A percentile compares a stretch with the other conserved stretches of the same genome.
Conservation (phyloP, 2,329 filamentous ascomycete genomes). For the Trichophyton rubrum region DNA sequence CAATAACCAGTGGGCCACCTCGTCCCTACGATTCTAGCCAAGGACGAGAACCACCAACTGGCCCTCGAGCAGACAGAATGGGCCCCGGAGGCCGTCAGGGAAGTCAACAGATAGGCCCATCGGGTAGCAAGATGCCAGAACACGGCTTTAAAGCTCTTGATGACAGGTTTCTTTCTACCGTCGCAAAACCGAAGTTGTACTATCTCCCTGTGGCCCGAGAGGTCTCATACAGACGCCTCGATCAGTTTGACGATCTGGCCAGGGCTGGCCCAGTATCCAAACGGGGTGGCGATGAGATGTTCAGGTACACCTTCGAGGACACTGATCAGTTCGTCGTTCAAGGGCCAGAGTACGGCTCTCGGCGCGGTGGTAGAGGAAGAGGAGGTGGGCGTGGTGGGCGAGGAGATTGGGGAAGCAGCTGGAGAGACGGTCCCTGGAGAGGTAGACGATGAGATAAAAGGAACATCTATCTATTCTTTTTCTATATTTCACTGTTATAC, state of each 20-base stretch:
- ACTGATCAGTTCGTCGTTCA: conserved; percentile 55
- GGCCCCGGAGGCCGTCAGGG: conserved; percentile 2
- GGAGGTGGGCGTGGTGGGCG: conserved; percentile 20
- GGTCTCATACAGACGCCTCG: conserved; percentile 52
- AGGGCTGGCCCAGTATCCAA: conserved; percentile 27
- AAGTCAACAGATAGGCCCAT: neutral
- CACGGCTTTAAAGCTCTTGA: conserved; percentile 46
- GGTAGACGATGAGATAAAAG: conserved; percentile 9
- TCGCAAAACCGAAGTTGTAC: conserved; percentile 52
- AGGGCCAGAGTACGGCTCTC: conserved; percentile 49
- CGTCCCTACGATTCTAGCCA: conserved; percentile 3
- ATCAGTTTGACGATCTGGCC: conserved; percentile 40
- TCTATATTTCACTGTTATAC: neutral
- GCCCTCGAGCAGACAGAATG: conserved; percentile 16
- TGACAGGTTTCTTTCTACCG: conserved; percentile 48
- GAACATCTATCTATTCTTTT: neutral
- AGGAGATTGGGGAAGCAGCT: conserved; percentile 13
- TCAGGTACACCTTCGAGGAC: conserved; percentile 62
- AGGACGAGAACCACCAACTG: conserved; percentile 19
- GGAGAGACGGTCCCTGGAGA: conserved; percentile 14
- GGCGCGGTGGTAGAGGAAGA: conserved; percentile 26
- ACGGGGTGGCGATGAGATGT: conserved; percentile 42
- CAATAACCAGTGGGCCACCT: neutral
- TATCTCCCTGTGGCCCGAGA: conserved; percentile 53
- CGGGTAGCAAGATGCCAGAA: conserved; percentile 14